Evolutionary conservation across 805 yeast genomes (phyloP), one percentile per base, ranked within the genome.

Genomic region (Barnettozyma salicaria): DNA sequence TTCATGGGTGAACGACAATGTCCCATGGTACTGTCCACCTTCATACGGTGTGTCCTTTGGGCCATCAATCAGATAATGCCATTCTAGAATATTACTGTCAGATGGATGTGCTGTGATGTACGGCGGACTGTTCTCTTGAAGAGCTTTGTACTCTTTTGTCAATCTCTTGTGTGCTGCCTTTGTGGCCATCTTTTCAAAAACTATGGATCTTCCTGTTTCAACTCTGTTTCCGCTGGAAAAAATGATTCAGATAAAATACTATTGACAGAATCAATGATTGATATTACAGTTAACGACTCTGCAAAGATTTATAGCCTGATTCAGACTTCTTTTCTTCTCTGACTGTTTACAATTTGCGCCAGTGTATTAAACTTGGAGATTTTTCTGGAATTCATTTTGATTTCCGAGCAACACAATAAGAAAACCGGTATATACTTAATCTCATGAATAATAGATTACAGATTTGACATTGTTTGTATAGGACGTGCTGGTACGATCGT

Each of bases 1-100:
- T 48, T 87, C 95, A 11, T 72, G 60, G 0, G 95, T 94, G 58
- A 88, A 86, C 12, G 80, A 64, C 17, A 88, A 67, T n/a, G 85
- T 72, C 2, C 97, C 96, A 54, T 88, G 96, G 55, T 83, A 88
- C 56, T 86, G 92, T 0, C 97, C 97, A 17, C 74, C 76, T 39
- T 72, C 81, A 58, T 82, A 90, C 4, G 94, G 94, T 1, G 96
- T 84, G 26, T 78, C 80, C 11, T 92, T 88, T 5, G 97, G 96
- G 1, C 97, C 97, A 1, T 87, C 80, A 35, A 90, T 81, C 22
- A 89, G 73, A 56, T 86, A 90, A 59, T 88, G 96, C 96, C 97
- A 89, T 56, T 86, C 94, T 37, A 92, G 64, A 38, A 92, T 83
- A 57, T 92, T 88, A 30, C 74, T 69, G 41, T 92, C 97, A 42